These are phyloP conservation scores for Colletotrichum tropicale DNA, from an alignment of 2,329 filamentous ascomycete species.

Conservation along the genomic window DNA sequence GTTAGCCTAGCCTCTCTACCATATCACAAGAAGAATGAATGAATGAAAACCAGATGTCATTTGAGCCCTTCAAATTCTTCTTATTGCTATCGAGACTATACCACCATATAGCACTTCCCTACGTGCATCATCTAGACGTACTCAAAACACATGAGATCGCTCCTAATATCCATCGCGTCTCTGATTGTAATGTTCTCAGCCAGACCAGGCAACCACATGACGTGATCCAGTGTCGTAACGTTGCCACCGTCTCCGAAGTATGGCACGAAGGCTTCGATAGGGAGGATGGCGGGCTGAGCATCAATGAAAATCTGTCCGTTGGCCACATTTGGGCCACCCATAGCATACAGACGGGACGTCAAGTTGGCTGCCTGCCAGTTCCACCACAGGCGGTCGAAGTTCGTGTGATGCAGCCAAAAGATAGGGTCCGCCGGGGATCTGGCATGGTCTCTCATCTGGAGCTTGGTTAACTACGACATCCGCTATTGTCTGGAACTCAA, in stretches of 20 bases:
- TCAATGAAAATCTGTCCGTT: neutral
- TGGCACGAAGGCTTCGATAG: neutral
- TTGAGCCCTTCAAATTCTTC: neutral
- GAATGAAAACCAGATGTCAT: accelerated
- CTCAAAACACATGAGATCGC: neutral
- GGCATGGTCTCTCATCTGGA: neutral
- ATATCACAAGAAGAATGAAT: neutral
- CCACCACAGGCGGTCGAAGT: neutral
- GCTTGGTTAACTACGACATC: neutral
- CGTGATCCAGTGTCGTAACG: neutral
- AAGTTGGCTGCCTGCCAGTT: constrained; percentile 10
- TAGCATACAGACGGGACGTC: neutral
- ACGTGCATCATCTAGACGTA: neutral
- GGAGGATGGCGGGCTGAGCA: neutral
- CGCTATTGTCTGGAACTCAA: neutral
- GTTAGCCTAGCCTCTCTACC: neutral
- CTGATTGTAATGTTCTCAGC: neutral
- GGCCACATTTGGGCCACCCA: neutral
- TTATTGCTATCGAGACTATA: neutral
- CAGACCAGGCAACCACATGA: neutral
- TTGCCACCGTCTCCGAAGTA: neutral
- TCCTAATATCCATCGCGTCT: neutral
- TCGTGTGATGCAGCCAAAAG: neutral
- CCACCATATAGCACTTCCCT: accelerated
- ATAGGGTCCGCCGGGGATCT: neutral